These are phyloP conservation scores for Xanthoceras sorbifolium DNA, from an alignment of 345 rosid genomes.

Conservation along the genomic window DNA sequence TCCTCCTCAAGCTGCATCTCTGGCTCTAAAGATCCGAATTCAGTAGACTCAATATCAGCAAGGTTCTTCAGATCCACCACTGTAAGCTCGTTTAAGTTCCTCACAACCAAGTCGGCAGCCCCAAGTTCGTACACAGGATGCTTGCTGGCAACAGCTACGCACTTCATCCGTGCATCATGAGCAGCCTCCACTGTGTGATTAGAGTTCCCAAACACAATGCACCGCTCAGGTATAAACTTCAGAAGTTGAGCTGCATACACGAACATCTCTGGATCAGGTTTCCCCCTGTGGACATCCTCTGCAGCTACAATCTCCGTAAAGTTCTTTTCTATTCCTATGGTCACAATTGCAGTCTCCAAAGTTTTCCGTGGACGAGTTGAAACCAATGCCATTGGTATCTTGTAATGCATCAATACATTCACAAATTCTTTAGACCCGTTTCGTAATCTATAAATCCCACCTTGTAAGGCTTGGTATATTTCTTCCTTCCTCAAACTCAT, in stretches of 20 bases:
- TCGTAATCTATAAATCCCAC: constrained; percentile 73
- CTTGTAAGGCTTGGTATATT: constrained; percentile 72
- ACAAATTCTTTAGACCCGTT: constrained; percentile 88
- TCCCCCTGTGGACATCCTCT: constrained; percentile 89
- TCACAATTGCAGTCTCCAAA: constrained; percentile 71
- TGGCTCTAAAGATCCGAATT: constrained; percentile 59
- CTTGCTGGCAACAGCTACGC: constrained; percentile 94
- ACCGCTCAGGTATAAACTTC: constrained; percentile 83
- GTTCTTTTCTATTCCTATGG: constrained; percentile 60
- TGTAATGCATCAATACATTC: constrained; percentile 72
- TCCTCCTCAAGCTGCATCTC: constrained; percentile 77
- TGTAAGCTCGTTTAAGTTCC: constrained; percentile 77
- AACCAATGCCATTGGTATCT: constrained; percentile 95
- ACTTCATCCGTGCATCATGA: constrained; percentile 91
- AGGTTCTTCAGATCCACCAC: constrained; percentile 92
- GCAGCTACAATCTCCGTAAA: constrained; percentile 80
- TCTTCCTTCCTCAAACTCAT: constrained; percentile 88
- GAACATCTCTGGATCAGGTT: constrained; percentile 97
- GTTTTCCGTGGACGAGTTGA: constrained; percentile 80
- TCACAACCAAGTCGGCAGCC: constrained; percentile 92
- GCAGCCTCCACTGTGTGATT: constrained; percentile 95
- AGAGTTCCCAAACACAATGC: constrained; percentile 95
- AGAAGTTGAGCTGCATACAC: constrained; percentile 83
- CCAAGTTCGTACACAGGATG: constrained; percentile 89
- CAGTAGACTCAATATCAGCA: constrained; percentile 71